phyloP scores from a whole-genome alignment of 306 rosid genomes.

The Neltuma alba region DNA sequence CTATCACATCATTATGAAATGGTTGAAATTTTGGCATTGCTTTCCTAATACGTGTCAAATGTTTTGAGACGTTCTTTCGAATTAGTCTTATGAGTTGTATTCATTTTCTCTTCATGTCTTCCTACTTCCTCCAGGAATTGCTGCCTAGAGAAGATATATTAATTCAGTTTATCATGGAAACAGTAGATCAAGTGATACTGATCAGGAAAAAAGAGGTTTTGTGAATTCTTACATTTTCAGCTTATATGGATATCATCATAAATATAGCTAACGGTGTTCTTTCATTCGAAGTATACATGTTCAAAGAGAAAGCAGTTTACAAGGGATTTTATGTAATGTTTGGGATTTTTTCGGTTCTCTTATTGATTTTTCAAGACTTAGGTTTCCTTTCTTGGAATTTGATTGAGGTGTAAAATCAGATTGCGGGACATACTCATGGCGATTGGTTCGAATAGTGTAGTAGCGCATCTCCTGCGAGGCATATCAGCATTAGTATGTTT shows the following conservation, averaged over 20 bases:
- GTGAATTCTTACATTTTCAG: constrained; percentile 71
- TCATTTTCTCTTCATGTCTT: constrained; percentile 22
- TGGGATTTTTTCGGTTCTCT: constrained; percentile 47
- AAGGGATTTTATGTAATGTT: constrained; percentile 76
- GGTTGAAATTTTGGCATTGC: constrained; percentile 11
- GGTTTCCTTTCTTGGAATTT: constrained; percentile 72
- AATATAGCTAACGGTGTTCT: constrained; percentile 78
- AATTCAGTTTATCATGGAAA: constrained; percentile 60
- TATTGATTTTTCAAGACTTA: constrained; percentile 49
- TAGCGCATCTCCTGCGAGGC: constrained; percentile 60
- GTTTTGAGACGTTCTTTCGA: background rate
- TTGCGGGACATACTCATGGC: constrained; percentile 79
- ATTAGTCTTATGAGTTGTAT: background rate
- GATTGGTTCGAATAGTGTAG: constrained; percentile 66
- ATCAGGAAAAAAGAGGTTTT: constrained; percentile 57
- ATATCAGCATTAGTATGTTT: constrained; percentile 49
- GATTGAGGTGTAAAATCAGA: constrained; percentile 89
- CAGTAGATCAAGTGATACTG: constrained; percentile 63
- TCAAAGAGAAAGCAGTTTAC: constrained; percentile 67
- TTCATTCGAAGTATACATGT: constrained; percentile 65
- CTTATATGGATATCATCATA: constrained; percentile 63
- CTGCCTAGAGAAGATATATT: constrained; percentile 86
- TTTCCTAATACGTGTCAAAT: constrained; percentile 2
- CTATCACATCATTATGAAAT: background rate
- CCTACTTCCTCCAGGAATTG: constrained; percentile 70